Evolutionary conservation across 495 filamentous ascomycete species (phyloP), one percentile per base, ranked within the genome.

Genomic region (Delitschia confertaspora): DNA sequence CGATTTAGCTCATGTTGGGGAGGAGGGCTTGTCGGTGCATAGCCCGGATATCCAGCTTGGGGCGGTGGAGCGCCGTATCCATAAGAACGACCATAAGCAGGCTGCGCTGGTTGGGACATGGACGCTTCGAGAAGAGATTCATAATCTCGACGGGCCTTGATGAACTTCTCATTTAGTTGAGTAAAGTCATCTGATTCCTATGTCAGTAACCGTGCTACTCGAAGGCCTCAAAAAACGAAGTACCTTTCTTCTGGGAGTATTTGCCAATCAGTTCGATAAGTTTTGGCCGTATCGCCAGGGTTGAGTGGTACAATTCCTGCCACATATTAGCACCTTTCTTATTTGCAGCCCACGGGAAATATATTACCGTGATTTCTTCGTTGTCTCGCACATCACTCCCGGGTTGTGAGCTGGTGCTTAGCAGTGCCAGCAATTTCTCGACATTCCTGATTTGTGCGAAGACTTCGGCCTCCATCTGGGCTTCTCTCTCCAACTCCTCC

Each of bases 401-500:
- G 3, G 42, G 41, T 21, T 56, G 51, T 10, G 54, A 60, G 34
- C 85, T 86, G n/a, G 91, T 89, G 66, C 93, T 96, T 63, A 98
- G 63, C 34, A 98, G 65, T 6, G 93, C 91, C 55, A 98, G 71
- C 20, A 98, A 68, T 65, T 95, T 96, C 69, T 96, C 91, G 17
- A 98, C 91, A 55, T 95, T 98, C 70, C 94, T 91, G 51, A 96
- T 95, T 69, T 98, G 86, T 2, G 85, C 86, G 71, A 98, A 98
- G 20, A 98, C 91, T 58, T 98, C 93, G 5, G 79, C 79, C 61
- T 98, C 91, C 85, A 95, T 96, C 53, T 93, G 85, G 22, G 91
- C 89, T 65, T 96, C 93, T 41, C 85, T 77, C 64, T 95, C 88
- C 53, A 98, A 65, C 67, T 98, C 93, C 38, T 98, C 89, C 27